These are phyloP conservation scores for Cardamine resedifolia DNA, from an alignment of 345 rosid genomes.

Conservation along the genomic window DNA sequence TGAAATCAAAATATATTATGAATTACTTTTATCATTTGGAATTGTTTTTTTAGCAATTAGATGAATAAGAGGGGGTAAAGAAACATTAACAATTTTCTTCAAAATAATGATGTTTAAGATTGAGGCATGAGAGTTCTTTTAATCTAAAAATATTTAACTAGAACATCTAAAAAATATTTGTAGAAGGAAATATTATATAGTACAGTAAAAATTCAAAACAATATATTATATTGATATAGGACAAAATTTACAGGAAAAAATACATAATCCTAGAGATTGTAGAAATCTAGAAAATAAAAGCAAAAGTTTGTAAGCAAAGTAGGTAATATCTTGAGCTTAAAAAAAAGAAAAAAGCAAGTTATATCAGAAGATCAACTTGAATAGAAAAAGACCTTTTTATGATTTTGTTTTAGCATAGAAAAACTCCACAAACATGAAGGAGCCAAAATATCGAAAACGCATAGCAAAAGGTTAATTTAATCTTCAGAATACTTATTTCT, in stretches of 20 bases:
- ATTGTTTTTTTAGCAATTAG: background rate
- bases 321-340: conserved; percentile 12
- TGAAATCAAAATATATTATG: background rate
- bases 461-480: conserved; percentile 9
- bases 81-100: background rate
- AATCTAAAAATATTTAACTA: background rate
- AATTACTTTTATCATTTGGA: background rate
- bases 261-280: background rate
- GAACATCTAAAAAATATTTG: background rate
- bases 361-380: conserved; percentile 25
- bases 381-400: background rate
- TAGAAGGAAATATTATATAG: background rate
- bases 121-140: background rate
- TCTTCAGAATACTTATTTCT: background rate
- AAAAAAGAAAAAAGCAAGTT: background rate
- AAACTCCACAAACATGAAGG: conserved; percentile 28
- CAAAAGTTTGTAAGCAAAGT: conserved; percentile 11
- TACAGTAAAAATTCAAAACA: background rate
- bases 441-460: conserved; percentile 26
- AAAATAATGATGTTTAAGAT: background rate
- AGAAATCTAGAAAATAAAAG: background rate
- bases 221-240: background rate
- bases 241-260: background rate
- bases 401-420: conserved; percentile 28
- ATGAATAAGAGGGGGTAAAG: background rate